Base-by-base conservation (phyloP, 495 filamentous ascomycete species). In the Penicillium chermesinum region DNA sequence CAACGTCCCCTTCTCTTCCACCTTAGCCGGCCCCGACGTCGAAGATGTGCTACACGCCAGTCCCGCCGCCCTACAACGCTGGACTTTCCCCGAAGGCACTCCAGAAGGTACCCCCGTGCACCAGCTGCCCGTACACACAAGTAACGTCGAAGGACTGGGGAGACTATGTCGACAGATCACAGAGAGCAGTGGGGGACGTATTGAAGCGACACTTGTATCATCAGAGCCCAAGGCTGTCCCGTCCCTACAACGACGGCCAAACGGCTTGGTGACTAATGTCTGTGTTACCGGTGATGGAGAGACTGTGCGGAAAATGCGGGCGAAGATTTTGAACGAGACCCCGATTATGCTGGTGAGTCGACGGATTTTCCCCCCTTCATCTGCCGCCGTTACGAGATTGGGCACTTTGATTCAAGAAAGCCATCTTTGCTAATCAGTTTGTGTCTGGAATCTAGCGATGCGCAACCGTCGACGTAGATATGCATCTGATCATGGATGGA, bases 1-100 rank as follows among this genome's bases (percentile, higher is more conserved):
- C 80, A 96, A 95, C 62, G 85, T 97, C 7, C 93, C 93, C 25
- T 96, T 98, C 71, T 82, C 88, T 47, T 94, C 89, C 39, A 86
- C 89, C 54, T 80, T 96, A 48, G 82, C 86, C 51, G 93, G 94
- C 20, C 93, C 93, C 54, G 88, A 96, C 54, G 80, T 81, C 57
- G 87, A 94, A 59, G 90, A 96, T 65, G 87, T 97, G 53, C 73
- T 97, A 41, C 87, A 95, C 69, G 89, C 90, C 51, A 94, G 83
- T 49, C 77, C 81, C 46, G 83, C 84, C 45, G 90, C 90, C 34
- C 78, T 91, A 9, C 80, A 86, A 48, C 83, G 86, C 55, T 98
- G 93, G 93, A 89, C 88, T 17, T 90, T 94, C 64, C 85, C 94
- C 48, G 87, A 87, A 63, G 89, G 85, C 50, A 85, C 83, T 39